These are phyloP conservation scores for Solanum paucissectum DNA, from an alignment of 257 asterid genomes.

Conservation along the genomic window DNA sequence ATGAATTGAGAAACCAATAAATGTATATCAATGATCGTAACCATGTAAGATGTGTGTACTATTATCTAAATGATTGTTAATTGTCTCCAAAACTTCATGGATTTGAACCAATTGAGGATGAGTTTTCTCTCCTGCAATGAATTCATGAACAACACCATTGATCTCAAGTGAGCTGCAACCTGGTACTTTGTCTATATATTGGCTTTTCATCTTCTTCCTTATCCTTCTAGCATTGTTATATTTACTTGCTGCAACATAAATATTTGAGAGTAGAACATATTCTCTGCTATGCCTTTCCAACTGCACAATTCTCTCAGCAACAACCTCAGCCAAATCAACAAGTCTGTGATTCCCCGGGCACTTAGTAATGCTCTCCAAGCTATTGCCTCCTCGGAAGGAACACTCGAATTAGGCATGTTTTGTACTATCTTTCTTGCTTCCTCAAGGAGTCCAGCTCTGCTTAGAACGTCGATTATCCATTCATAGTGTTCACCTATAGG, in stretches of 20 bases:
- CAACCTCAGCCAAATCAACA: slow-evolving; percentile 42
- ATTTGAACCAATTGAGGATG: slow-evolving; percentile 23
- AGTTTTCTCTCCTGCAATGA: slow-evolving; percentile 49
- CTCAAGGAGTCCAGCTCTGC: slow-evolving; percentile 36
- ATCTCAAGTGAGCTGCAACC: slow-evolving; percentile 75
- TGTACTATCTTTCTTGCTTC: slow-evolving; percentile 43
- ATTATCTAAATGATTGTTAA: slow-evolving; percentile 20
- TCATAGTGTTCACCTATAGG: slow-evolving; percentile 59
- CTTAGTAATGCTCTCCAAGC: slow-evolving; percentile 69
- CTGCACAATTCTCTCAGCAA: slow-evolving; percentile 38
- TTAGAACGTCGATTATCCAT: slow-evolving; percentile 50
- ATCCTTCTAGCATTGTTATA: slow-evolving; percentile 26
- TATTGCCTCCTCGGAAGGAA: slow-evolving; percentile 32
- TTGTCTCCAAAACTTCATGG: slow-evolving; percentile 17
- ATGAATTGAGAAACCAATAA: not conserved
- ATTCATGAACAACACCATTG: slow-evolving; percentile 46
- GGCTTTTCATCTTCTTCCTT: slow-evolving; percentile 43
- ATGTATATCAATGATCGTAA: not conserved
- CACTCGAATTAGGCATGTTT: slow-evolving; percentile 23
- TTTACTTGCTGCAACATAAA: slow-evolving; percentile 46
- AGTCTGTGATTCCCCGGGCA: slow-evolving; percentile 37
- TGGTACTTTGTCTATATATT: slow-evolving; percentile 54
- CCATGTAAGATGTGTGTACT: not conserved
- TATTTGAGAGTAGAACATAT: slow-evolving; percentile 50
- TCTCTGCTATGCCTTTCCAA: slow-evolving; percentile 62